Base-by-base conservation (phyloP, 495 filamentous ascomycete genomes). In the Astrocystis sublimbata region DNA sequence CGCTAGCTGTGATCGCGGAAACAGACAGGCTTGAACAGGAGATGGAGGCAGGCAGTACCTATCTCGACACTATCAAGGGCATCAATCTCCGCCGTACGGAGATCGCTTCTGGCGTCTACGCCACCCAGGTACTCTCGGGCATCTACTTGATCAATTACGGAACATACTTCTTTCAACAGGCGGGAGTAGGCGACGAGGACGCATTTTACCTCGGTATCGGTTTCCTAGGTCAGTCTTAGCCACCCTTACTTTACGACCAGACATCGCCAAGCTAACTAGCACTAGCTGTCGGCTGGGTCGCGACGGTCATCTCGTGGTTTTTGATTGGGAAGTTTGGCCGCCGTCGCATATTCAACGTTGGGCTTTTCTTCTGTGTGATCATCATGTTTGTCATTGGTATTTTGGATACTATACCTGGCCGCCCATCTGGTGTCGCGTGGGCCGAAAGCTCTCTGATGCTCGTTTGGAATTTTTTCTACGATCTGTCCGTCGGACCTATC, bases 101-200 rank as follows among this genome's bases (percentile, higher is more conserved):
- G 68, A 82, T 86, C 31, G 79, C 79, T 0, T 75, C 76, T 38
- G 75, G 76, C 8, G 79, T 83, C 1, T 86, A 79, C 56, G 67
- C 69, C 21, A 79, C 76, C 24, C 85, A 88, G 59, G 79, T 77
- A 40, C 57, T 81, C 7, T 79, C 78, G 30, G 82, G 83, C 0
- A 77, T 79, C 43, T 81, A 78, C 23, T 68, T 87, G 30, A 82
- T 82, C 58, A 81, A 82, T 30, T 87, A 85, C 54, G 81, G 81
- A 0, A 88, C 85, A 0, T 87, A 86, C 46, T 88, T 90, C 74
- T 88, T 87, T 70, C 76, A 81, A 53, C 80, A 84, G 46, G 86
- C 86, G 4, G 87, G 87, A 1, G 67, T 88, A 31, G 68, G 78
- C 0, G 77, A 78, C 0, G 65, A 76, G 7, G 62, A 76, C 4